phyloP scores from a whole-genome alignment of 2,329 filamentous ascomycete species.

The Cladophialophora bantiana region DNA sequence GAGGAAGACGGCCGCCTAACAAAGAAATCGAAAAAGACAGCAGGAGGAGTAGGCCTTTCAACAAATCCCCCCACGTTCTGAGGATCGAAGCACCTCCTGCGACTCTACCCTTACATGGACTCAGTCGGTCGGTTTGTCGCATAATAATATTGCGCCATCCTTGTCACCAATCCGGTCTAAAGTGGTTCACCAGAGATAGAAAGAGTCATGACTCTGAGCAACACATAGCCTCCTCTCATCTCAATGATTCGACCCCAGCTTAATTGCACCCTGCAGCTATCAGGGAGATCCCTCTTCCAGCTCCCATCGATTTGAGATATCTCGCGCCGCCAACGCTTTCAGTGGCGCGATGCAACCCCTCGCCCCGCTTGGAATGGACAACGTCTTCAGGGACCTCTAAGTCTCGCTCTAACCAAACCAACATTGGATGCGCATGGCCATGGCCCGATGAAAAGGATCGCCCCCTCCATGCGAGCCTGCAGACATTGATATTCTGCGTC shows the following conservation, averaged over 20 bases:
- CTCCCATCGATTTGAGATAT: background rate
- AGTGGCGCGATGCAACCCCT: background rate
- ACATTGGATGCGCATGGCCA: background rate
- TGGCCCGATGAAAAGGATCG: background rate
- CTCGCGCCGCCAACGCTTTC: background rate
- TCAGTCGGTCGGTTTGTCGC: background rate
- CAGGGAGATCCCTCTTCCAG: background rate
- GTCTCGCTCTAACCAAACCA: too few relatives aligned
- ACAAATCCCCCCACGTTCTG: background rate
- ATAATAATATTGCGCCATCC: background rate
- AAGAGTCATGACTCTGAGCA: background rate
- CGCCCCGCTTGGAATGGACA: background rate
- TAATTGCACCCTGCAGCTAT: background rate
- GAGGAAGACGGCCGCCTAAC: slow-evolving; percentile 24
- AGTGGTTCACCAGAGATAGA: background rate
- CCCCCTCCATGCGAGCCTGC: background rate
- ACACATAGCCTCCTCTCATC: background rate
- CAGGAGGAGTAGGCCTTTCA: slow-evolving; percentile 4
- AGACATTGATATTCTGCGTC: background rate
- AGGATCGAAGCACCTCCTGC: background rate
- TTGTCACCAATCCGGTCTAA: background rate
- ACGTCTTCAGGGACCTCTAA: background rate
- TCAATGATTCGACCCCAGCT: background rate
- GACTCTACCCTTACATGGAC: background rate
- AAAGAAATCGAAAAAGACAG: slow-evolving; percentile 30